Conservation (phyloP, 2,329 filamentous ascomycete species). For the Neonectria coccinea region DNA sequence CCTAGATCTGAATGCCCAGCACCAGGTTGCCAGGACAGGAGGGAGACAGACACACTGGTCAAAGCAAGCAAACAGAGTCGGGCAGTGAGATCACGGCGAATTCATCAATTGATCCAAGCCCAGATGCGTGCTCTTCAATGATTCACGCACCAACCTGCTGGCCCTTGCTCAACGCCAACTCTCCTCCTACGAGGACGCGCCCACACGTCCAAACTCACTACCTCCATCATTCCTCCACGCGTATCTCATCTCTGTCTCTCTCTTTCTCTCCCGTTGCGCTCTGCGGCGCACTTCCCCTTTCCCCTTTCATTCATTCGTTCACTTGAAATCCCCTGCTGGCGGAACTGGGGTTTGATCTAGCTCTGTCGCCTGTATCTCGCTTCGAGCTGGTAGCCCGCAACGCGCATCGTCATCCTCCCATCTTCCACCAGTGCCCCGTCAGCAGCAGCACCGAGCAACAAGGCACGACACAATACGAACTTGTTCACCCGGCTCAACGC, state of each 20-base stretch:
- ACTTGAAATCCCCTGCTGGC: slow-evolving; percentile 9
- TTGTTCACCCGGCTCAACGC: slow-evolving; percentile 5
- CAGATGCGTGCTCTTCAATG: slow-evolving; percentile 13
- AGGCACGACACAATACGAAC: slow-evolving; percentile 10
- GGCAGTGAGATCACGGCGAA: slow-evolving; percentile 12
- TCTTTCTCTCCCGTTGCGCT: slow-evolving; percentile 17
- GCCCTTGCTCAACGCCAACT: slow-evolving; percentile 7
- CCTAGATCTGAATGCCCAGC: slow-evolving; percentile 24
- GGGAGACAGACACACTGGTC: slow-evolving; percentile 1
- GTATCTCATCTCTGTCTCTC: slow-evolving; percentile 1
- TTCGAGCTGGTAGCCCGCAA: slow-evolving; percentile 15
- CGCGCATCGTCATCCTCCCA: slow-evolving; percentile 22
- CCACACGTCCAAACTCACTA: slow-evolving; percentile 16
- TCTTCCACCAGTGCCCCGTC: slow-evolving; percentile 15
- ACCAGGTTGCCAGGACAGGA: slow-evolving; percentile 8
- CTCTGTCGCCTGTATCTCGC: slow-evolving; percentile 3
- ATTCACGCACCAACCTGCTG: slow-evolving; percentile 17
- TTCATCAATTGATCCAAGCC: slow-evolving; percentile 15
- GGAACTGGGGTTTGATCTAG: slow-evolving; percentile 15
- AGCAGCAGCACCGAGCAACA: slow-evolving; percentile 17
- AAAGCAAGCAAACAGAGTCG: neutral
- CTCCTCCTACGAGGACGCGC: slow-evolving; percentile 8
- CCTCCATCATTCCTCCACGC: slow-evolving; percentile 12
- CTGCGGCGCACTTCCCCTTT: neutral
- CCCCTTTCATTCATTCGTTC: slow-evolving; percentile 13